Base-by-base conservation (phyloP, 306 rosid genomes). In the Quillaja saponaria region DNA sequence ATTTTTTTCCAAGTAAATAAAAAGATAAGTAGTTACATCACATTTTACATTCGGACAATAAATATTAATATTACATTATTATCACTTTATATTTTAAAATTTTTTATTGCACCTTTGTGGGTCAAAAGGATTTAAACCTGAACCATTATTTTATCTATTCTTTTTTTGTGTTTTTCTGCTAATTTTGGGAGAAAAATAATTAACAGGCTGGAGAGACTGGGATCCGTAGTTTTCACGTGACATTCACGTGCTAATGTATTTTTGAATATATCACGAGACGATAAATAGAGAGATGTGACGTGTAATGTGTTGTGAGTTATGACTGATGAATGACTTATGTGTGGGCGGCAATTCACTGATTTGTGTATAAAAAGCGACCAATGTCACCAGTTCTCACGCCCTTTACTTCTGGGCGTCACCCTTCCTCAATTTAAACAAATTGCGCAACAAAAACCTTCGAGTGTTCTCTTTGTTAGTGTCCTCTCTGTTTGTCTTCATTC, bases 351-450 rank as follows among this genome's bases (percentile, higher is more conserved):
- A 1, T 25, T 39, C 39, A 14, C 15, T 10, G 13, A 7, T 51
- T 18, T 52, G 49, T 62, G 37, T 78, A 78, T 69, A 77, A 74
- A 67, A 73, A 68, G 39, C 40, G 63, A 47, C 33, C 75, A 63
- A 72, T 53, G 56, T 41, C 49, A 66, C 68, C 79, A 48, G 51
- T 49, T 70, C 58, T 52, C 68, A 67, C 75, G 70, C 71, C 53
- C 63, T 49, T n/a, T 39, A 47, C 72, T 73, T 69, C 67, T 67
- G 73, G 57, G 54, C 71, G 34, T 52, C 62, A 28, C 14, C 56
- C 67, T 48, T 19, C 14, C n/a, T n/a, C n/a, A n/a, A n/a, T n/a
- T n/a, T n/a, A n/a, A n/a, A n/a, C n/a, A n/a, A n/a, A n/a, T n/a
- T n/a, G 33, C 66, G 14, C 61, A 56, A 18, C 61, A 16, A 10